These are phyloP conservation scores for Pseudohalonectria lignicola DNA, from an alignment of 2,329 filamentous ascomycete species.

Conservation along the genomic window DNA sequence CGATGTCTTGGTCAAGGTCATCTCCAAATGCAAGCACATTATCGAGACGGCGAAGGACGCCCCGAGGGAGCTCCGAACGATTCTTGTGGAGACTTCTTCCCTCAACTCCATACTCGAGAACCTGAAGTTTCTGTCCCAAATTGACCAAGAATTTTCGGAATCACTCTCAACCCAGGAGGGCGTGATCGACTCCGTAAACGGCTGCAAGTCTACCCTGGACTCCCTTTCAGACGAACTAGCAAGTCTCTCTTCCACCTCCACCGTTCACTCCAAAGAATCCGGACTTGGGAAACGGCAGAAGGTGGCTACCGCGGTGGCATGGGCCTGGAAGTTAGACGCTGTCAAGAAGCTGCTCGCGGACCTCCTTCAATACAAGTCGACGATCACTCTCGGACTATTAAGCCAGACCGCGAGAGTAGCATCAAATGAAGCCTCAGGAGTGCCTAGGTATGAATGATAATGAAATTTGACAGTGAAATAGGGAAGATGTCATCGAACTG, in stretches of 20 bases:
- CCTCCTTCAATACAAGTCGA: neutral
- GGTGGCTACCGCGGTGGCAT: neutral
- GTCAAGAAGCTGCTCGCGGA: neutral
- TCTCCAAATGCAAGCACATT: neutral
- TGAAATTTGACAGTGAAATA: too few species aligned
- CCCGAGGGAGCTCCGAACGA: neutral
- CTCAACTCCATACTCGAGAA: neutral
- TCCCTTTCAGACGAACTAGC: neutral
- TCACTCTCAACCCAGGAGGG: neutral
- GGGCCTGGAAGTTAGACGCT: neutral
- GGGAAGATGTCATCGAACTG: neutral
- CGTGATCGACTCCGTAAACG: neutral
- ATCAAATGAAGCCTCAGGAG: too few species aligned
- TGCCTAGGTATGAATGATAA: too few species aligned
- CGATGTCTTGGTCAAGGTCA: neutral
- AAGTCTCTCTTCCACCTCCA: too few species aligned
- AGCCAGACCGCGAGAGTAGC: neutral
- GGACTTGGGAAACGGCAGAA: neutral
- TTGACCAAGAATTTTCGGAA: neutral
- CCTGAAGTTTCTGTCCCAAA: neutral
- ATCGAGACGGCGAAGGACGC: neutral
- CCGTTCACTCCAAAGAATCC: neutral
- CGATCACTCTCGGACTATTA: neutral
- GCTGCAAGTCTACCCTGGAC: neutral
- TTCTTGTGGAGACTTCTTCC: neutral